These are phyloP conservation scores for Suillus weaverae DNA, from an alignment of 768 basidiomycete species.

Conservation along the genomic window DNA sequence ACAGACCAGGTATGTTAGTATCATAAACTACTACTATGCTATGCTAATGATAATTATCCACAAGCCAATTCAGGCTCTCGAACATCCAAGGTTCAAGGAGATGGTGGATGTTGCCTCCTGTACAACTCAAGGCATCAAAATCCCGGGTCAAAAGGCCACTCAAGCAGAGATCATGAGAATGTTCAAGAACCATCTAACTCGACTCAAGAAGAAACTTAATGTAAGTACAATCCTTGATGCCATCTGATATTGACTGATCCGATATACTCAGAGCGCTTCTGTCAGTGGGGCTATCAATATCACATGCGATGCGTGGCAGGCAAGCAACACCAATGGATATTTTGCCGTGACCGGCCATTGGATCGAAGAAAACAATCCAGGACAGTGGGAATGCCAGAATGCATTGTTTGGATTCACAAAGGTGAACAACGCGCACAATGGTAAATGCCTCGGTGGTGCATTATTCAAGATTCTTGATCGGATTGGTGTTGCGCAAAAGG, in stretches of 20 bases:
- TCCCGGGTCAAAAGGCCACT: neutral
- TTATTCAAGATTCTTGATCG: neutral
- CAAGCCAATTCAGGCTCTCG: neutral
- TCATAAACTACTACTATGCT: neutral
- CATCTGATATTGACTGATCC: neutral
- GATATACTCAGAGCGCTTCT: neutral
- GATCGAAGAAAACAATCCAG: neutral
- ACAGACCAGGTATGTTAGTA: neutral
- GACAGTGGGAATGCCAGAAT: neutral
- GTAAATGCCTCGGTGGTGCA: neutral
- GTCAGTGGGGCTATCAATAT: neutral
- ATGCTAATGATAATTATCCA: too few relatives aligned
- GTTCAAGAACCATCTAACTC: neutral
- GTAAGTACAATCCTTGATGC: neutral
- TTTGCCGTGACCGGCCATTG: neutral
- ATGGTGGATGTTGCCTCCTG: neutral
- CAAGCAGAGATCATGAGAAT: neutral
- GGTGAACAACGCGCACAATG: neutral
- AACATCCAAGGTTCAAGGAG: neutral
- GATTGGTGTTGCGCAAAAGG: neutral
- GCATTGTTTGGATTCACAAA: neutral
- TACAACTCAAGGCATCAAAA: neutral
- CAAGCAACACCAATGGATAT: neutral
- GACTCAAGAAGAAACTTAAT: neutral
- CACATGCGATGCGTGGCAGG: neutral